Evolutionary conservation across 768 basidiomycete species (phyloP).

Genomic region (Kwoniella sp.): DNA sequence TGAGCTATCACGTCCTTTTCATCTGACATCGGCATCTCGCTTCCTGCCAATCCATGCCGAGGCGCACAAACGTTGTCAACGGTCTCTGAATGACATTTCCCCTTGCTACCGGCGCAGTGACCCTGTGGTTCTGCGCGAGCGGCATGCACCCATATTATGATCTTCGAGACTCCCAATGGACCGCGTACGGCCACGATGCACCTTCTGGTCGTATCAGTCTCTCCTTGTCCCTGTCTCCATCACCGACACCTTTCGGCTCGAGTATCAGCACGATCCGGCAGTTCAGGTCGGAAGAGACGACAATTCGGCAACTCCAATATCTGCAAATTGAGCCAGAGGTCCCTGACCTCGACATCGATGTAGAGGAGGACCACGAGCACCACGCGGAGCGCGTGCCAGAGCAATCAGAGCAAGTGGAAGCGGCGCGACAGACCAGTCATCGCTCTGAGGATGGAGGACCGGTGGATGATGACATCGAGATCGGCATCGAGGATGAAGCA

Average conservation of each 20-base stretch:
- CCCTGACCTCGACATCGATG: not conserved
- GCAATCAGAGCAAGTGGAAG: too few species aligned
- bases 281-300: not conserved
- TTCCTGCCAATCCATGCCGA: too few species aligned
- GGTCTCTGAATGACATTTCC: too few species aligned
- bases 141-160: slow-evolving; percentile 2
- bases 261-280: not conserved
- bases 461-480: too few species aligned
- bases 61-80: too few species aligned
- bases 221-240: not conserved
- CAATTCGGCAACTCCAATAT: not conserved
- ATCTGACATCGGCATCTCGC: too few species aligned
- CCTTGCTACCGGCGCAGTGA: too few species aligned
- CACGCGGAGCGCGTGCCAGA: too few species aligned
- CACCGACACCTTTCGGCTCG: not conserved
- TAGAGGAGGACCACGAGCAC: too few species aligned
- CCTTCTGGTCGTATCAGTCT: not conserved
- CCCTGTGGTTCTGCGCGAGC: slow-evolving; percentile 11
- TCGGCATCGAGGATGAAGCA: too few species aligned
- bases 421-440: too few species aligned
- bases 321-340: not conserved
- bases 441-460: too few species aligned
- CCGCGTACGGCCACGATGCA: not conserved
- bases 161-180: not conserved
- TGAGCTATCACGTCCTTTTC: slow-evolving; percentile 17